Base-by-base conservation (phyloP, 208 protist genomes). In the Porcisia deanei region DNA sequence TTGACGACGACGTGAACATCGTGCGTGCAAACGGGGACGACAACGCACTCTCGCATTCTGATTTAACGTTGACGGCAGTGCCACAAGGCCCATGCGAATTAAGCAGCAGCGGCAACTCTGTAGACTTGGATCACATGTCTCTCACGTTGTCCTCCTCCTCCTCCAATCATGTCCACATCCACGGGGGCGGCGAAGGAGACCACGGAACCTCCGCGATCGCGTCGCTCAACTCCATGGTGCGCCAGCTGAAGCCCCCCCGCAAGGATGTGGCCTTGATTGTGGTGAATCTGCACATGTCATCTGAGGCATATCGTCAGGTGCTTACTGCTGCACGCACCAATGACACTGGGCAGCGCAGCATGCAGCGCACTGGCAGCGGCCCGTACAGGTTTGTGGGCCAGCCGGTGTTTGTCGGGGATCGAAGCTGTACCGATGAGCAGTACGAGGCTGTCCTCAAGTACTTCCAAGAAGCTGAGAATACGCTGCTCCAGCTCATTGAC, bases 361-460 rank as follows among this genome's bases (percentile, higher is more conserved):
- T 71, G 64, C 77, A 25, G 58, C 70, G 73, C 18, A 60, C 58
- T 7, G 22, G 69, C n/a, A 77, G 69, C 39, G 25, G 41, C 34
- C 61, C 58, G 10, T 12, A 58, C 25, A 79, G 82, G 37, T 73
- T 80, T 41, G 75, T 80, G 0, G 86, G 88, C 1, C 92, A 96
- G 54, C 90, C 92, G 14, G 83, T 84, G n/a, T 92, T 96, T 74
- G 83, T 75, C 37, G 84, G 84, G 7, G 87, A 89, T 66, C 72
- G 58, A n/a, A 78, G 75, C 65, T 91, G 89, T 79, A 92, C 83
- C 1, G 90, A 96, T 61, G 90, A 94, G 20, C 77, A 93, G 71
- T 92, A 92, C 83, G 75, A 77, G 14, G 69, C 77, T 14, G 43
- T 96, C 22, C 81, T 96, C 16, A 54, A 59, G 61, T 77, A 85